Evolutionary conservation across 148 eudicot species (phyloP).

Genomic region (Arbutus unedo): DNA sequence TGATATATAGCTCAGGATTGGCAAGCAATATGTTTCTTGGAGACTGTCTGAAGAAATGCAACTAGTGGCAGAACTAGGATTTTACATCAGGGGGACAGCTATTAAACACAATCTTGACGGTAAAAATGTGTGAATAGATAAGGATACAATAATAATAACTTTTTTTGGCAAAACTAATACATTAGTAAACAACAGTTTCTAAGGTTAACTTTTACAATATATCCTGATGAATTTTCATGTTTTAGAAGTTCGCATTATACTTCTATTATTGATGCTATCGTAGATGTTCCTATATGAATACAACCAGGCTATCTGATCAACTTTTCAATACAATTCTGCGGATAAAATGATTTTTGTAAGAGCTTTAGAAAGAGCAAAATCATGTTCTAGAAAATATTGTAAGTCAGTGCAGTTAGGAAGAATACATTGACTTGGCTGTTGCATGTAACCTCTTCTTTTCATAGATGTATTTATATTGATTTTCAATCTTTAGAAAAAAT

Average conservation of each 20-base stretch:
- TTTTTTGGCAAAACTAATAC: background rate
- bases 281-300: background rate
- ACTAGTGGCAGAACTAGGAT: background rate
- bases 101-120: background rate
- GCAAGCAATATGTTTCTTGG: background rate
- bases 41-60: background rate
- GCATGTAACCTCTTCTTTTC: background rate
- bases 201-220: background rate
- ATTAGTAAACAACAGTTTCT: background rate
- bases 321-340: background rate
- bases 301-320: background rate
- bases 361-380: background rate
- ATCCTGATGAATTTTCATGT: background rate
- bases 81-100: background rate
- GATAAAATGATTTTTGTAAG: background rate
- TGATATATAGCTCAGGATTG: conserved; percentile 4
- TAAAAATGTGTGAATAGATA: background rate
- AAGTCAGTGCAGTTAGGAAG: background rate
- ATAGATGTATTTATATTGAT: background rate
- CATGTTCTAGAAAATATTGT: background rate
- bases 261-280: background rate
- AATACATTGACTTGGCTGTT: background rate
- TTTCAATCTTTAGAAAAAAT: background rate
- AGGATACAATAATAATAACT: background rate
- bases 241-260: background rate